Conservation (phyloP, 2,329 filamentous ascomycete species). For the Didymella segeticola region DNA sequence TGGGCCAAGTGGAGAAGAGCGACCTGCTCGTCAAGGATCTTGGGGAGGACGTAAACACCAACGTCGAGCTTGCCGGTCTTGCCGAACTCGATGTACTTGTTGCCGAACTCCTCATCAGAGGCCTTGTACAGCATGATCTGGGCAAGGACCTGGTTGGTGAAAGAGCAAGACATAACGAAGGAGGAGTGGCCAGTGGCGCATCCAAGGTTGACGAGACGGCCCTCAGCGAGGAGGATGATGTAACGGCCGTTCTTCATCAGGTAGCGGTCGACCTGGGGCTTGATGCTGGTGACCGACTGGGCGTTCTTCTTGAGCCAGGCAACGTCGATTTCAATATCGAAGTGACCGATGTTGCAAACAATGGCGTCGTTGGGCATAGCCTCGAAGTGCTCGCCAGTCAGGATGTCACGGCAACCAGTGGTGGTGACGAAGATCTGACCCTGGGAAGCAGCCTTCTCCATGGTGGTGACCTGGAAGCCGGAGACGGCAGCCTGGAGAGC, state of each 20-base stretch:
- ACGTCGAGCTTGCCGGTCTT: conserved; percentile 88
- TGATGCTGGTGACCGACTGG: conserved; percentile 94
- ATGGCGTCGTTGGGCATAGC: conserved; percentile 97
- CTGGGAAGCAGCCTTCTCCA: conserved; percentile 89
- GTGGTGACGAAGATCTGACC: conserved; percentile 99
- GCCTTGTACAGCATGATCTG: conserved; percentile 99
- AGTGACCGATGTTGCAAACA: conserved; percentile 99
- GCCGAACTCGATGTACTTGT: conserved; percentile 97
- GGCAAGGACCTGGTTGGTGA: conserved; percentile 99
- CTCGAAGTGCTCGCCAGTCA: conserved; percentile 91
- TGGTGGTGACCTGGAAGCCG: conserved; percentile 94
- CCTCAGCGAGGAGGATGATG: conserved; percentile 98
- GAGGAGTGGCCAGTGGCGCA: conserved; percentile 99
- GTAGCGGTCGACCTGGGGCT: conserved; percentile 99
- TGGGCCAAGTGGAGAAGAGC: conserved; percentile 91
- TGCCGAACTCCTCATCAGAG: conserved; percentile 81
- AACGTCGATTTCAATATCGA: conserved; percentile 99
- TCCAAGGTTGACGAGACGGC: conserved; percentile 98
- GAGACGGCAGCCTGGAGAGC: conserved; percentile 98
- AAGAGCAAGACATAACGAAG: conserved; percentile 99
- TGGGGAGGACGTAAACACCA: conserved; percentile 95
- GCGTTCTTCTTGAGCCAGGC: conserved; percentile 99
- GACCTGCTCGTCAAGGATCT: conserved; percentile 99
- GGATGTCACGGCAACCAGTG: conserved; percentile 98
- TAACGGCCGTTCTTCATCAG: conserved; percentile 90